A percentile compares a stretch with the other conserved stretches of the same genome.
These are phyloP conservation scores for Xylariaceae sp. DNA, from an alignment of 2,329 filamentous ascomycete genomes.

Conservation along the genomic window DNA sequence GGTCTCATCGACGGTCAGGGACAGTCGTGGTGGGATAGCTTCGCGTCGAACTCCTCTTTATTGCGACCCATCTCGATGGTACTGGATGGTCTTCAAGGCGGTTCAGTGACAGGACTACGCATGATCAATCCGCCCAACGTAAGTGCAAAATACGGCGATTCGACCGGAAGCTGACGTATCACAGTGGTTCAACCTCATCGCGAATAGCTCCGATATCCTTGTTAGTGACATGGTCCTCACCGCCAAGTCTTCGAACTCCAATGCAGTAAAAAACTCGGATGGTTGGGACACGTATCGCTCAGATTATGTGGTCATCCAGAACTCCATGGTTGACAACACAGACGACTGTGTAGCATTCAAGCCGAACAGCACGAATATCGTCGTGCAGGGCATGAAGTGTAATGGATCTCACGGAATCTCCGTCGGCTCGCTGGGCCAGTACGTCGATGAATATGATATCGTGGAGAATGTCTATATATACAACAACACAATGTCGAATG, in stretches of 20 bases:
- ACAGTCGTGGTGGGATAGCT: conserved; percentile 60
- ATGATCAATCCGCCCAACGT: conserved; percentile 22
- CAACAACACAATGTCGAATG: conserved; percentile 55
- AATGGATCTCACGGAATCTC: conserved; percentile 68
- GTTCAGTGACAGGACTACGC: conserved; percentile 16
- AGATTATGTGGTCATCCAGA: conserved; percentile 58
- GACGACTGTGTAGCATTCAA: conserved; percentile 73
- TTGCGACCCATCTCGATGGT: conserved; percentile 19
- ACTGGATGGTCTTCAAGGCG: conserved; percentile 18
- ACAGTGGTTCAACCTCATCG: conserved; percentile 61
- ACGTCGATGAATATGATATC: conserved; percentile 57
- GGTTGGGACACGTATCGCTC: conserved; percentile 61
- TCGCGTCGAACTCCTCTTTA: conserved; percentile 37
- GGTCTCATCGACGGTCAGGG: conserved; percentile 54
- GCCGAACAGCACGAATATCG: conserved; percentile 63
- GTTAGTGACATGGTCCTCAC: conserved; percentile 58
- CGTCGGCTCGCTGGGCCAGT: conserved; percentile 67
- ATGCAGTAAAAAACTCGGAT: conserved; percentile 57
- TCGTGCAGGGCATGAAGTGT: conserved; percentile 62
- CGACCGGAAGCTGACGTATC: neutral
- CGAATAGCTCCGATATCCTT: conserved; percentile 59
- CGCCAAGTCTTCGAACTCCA: conserved; percentile 42
- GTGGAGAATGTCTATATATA: conserved; percentile 64
- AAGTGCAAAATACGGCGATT: neutral
- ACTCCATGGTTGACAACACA: conserved; percentile 58